Evolutionary conservation across 2,329 filamentous ascomycete genomes (phyloP).

Genomic region (Tolypocladium amazonense): DNA sequence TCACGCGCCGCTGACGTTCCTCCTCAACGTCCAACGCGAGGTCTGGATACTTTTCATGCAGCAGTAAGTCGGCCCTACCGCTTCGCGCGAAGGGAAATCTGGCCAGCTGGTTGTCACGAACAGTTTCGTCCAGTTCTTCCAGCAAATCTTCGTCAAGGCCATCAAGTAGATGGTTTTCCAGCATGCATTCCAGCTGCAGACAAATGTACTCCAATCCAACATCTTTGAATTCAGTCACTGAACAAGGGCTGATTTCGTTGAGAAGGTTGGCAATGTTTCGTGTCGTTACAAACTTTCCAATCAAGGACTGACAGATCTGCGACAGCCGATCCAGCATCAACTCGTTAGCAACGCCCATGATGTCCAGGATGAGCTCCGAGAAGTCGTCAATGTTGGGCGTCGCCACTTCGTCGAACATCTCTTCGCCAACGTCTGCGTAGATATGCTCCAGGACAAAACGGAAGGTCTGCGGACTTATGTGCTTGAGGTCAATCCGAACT

Average conservation of each 20-base stretch:
- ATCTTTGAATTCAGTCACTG: constrained; percentile 76
- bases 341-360: constrained; percentile 84
- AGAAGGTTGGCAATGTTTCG: constrained; percentile 80
- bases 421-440: constrained; percentile 71
- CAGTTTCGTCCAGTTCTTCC: constrained; percentile 66
- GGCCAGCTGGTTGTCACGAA: constrained; percentile 72
- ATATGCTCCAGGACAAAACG: constrained; percentile 68
- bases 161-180: constrained; percentile 81
- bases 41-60: constrained; percentile 55
- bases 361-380: constrained; percentile 79
- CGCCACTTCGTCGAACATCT: constrained; percentile 71
- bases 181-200: constrained; percentile 79
- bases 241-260: constrained; percentile 76
- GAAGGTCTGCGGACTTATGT: constrained; percentile 66
- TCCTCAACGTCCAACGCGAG: constrained; percentile 56
- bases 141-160: constrained; percentile 80
- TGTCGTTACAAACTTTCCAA: constrained; percentile 75
- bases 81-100: constrained; percentile 69
- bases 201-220: constrained; percentile 85
- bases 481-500: constrained; percentile 70
- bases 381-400: constrained; percentile 69
- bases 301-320: constrained; percentile 75
- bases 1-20: constrained; percentile 58
- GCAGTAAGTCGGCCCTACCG: constrained; percentile 54
- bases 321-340: constrained; percentile 88